Percentiles rank a stretch among this genome's conserved stretches.
Evolutionary conservation across 164 flowering plant genomes (phyloP).

Genomic region (Nymphaea colorata): DNA sequence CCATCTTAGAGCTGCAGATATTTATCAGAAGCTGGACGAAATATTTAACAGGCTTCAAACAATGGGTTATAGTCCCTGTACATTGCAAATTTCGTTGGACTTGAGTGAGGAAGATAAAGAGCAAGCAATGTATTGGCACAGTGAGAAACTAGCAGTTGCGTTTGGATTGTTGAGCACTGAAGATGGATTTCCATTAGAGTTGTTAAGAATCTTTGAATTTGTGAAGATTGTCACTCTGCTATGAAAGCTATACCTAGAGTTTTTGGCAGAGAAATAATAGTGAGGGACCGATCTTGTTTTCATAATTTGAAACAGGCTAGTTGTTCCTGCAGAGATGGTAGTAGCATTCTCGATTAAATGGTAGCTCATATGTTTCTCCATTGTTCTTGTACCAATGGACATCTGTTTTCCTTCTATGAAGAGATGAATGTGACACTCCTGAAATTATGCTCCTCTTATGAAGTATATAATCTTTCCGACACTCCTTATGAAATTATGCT

Average conservation of each 20-base stretch:
- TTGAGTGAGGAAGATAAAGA: slow-evolving; percentile 40
- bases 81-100: slow-evolving; percentile 33
- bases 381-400: no score
- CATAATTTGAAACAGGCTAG: slow-evolving; percentile 34
- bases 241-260: slow-evolving; percentile 35
- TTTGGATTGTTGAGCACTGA: slow-evolving; percentile 36
- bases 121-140: slow-evolving; percentile 36
- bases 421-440: no score
- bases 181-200: slow-evolving; percentile 28
- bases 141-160: slow-evolving; percentile 53
- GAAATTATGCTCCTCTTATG: no score
- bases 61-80: slow-evolving; percentile 32
- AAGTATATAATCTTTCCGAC: no score
- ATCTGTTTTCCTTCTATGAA: no score
- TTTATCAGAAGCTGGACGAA: slow-evolving; percentile 25
- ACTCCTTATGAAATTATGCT: no score
- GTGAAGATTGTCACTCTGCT: slow-evolving; percentile 44
- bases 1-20: slow-evolving; percentile 16
- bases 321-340: slow-evolving; percentile 31
- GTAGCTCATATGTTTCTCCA: no score
- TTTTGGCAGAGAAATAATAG: slow-evolving; percentile 32
- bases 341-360: no score
- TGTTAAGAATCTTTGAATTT: slow-evolving; percentile 40
- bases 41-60: slow-evolving; percentile 16
- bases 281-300: slow-evolving; percentile 40